A percentile compares a stretch with the other conserved stretches of the same genome.
phyloP scores from a whole-genome alignment of 176 grass and related monocot species.

The Juncus effusus region DNA sequence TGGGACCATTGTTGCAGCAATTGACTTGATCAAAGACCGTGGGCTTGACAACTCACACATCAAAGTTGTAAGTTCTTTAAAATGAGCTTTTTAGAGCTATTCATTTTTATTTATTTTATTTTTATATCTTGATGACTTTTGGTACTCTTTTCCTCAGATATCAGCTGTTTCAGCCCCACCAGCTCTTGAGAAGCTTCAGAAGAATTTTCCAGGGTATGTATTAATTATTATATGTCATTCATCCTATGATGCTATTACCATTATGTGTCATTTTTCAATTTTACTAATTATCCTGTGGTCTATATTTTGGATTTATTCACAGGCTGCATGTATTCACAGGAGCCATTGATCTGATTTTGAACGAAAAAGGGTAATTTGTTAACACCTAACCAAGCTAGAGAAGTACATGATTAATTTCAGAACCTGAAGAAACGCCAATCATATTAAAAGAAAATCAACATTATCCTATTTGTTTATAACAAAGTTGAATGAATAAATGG shows the following conservation, averaged over 20 bases:
- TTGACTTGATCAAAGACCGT: conserved; percentile 53
- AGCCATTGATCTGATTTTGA: conserved; percentile 60
- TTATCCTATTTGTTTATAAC: no score
- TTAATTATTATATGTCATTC: no score
- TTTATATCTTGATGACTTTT: not conserved
- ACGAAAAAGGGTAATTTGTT: conserved; percentile 52
- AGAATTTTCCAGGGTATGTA: conserved; percentile 58
- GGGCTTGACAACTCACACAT: conserved; percentile 54
- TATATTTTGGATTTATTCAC: conserved; percentile 6
- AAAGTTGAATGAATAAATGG: not conserved
- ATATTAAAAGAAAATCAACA: not conserved
- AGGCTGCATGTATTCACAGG: conserved; percentile 66
- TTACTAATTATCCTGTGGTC: conserved; percentile 18
- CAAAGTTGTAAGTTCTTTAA: conserved; percentile 49
- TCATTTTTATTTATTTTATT: not conserved
- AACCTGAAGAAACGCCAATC: not conserved
- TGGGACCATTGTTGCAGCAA: conserved; percentile 60
- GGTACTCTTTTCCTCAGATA: conserved; percentile 30
- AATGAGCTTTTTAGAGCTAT: conserved; percentile 13
- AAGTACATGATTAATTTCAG: no score
- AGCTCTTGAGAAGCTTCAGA: conserved; percentile 54
- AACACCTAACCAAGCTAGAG: no score
- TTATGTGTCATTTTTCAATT: conserved; percentile 24
- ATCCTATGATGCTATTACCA: no score
- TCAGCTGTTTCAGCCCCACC: conserved; percentile 62